These are phyloP conservation scores for Aschersonia sp. DNA, from an alignment of 2,329 filamentous ascomycete genomes.

Conservation along the genomic window DNA sequence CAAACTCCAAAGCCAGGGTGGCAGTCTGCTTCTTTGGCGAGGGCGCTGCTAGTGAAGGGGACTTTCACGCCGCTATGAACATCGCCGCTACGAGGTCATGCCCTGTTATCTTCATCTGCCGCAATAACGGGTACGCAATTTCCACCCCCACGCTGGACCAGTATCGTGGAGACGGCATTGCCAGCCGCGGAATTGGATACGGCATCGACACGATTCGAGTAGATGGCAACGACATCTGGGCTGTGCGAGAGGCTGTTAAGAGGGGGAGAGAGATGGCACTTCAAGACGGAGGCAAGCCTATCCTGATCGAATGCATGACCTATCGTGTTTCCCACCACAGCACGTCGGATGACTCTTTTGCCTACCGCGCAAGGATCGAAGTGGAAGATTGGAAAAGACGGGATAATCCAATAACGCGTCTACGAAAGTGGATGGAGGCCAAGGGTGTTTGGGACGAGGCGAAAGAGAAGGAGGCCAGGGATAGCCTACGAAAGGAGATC, in stretches of 20 bases:
- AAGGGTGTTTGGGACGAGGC: constrained; percentile 73
- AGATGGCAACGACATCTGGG: constrained; percentile 90
- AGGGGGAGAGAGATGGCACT: constrained; percentile 67
- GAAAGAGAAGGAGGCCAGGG: constrained; percentile 59
- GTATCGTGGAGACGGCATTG: constrained; percentile 83
- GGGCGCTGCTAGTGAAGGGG: constrained; percentile 78
- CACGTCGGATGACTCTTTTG: constrained; percentile 92
- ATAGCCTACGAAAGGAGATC: constrained; percentile 55
- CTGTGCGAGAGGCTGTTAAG: constrained; percentile 66
- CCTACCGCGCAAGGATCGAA: constrained; percentile 83
- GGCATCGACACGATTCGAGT: constrained; percentile 89
- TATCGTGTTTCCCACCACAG: constrained; percentile 98
- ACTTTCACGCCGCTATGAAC: constrained; percentile 84
- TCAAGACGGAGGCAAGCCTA: constrained; percentile 62
- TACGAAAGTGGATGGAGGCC: constrained; percentile 83
- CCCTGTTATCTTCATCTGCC: constrained; percentile 77
- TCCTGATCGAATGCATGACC: constrained; percentile 90
- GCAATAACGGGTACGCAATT: constrained; percentile 88
- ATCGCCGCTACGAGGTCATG: constrained; percentile 82
- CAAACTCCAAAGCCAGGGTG: constrained; percentile 50
- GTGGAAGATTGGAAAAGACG: constrained; percentile 91
- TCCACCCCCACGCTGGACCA: constrained; percentile 81
- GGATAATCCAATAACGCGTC: constrained; percentile 73
- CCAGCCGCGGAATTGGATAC: constrained; percentile 73
- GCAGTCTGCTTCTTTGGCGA: constrained; percentile 83